A percentile compares a stretch with the other conserved stretches of the same genome.
These are phyloP conservation scores for Handroanthus guayacan DNA, from an alignment of 257 asterid species.

Conservation along the genomic window DNA sequence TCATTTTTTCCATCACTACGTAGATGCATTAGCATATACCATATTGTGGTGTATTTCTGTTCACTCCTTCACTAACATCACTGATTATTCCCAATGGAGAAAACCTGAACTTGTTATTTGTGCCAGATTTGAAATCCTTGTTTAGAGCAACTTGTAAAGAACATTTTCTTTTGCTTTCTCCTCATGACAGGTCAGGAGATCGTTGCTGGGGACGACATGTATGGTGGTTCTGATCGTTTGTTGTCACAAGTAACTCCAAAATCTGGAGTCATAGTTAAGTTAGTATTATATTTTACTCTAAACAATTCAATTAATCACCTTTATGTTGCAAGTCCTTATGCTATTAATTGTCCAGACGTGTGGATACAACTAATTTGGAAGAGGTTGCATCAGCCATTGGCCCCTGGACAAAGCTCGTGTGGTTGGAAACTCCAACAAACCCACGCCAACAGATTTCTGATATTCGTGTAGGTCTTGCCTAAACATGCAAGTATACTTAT, in stretches of 20 bases:
- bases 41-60: neutral
- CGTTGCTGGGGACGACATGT: slow-evolving; percentile 92
- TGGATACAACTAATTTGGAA: slow-evolving; percentile 79
- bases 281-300: slow-evolving; percentile 38
- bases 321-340: slow-evolving; percentile 26
- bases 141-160: slow-evolving; percentile 11
- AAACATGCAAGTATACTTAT: neutral
- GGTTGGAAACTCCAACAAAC: slow-evolving; percentile 99
- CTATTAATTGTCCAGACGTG: slow-evolving; percentile 61
- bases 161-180: slow-evolving; percentile 6
- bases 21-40: slow-evolving; percentile 11
- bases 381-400: slow-evolving; percentile 76
- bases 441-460: slow-evolving; percentile 94
- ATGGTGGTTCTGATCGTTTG: slow-evolving; percentile 97
- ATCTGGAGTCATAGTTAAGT: slow-evolving; percentile 85
- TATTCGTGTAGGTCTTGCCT: slow-evolving; percentile 62
- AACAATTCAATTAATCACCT: neutral
- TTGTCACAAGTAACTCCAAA: slow-evolving; percentile 82
- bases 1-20: slow-evolving; percentile 3
- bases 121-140: slow-evolving; percentile 18
- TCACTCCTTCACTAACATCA: neutral
- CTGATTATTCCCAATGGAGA: neutral
- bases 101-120: slow-evolving; percentile 3
- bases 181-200: slow-evolving; percentile 75
- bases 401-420: slow-evolving; percentile 82